These are phyloP conservation scores for Botrytis medusae DNA, from an alignment of 2,329 filamentous ascomycete genomes.

Conservation along the genomic window DNA sequence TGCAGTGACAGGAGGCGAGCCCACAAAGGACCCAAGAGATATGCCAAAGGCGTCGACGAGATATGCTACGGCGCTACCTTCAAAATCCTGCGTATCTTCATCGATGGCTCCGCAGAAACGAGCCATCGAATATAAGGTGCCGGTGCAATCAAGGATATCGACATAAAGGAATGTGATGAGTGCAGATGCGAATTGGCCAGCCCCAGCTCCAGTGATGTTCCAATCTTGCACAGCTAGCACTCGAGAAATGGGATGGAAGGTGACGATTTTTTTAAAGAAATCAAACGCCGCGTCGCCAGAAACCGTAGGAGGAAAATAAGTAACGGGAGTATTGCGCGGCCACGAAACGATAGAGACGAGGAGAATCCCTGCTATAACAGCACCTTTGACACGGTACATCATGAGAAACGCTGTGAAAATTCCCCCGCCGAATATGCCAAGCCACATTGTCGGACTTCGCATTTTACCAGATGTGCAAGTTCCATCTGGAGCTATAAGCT, in stretches of 20 bases:
- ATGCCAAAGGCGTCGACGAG: slow-evolving; percentile 79
- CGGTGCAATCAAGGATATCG: slow-evolving; percentile 84
- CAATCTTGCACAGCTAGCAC: slow-evolving; percentile 73
- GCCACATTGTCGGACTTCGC: slow-evolving; percentile 81
- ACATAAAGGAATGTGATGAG: slow-evolving; percentile 89
- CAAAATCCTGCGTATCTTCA: slow-evolving; percentile 80
- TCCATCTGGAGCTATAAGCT: slow-evolving; percentile 47
- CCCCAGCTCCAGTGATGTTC: slow-evolving; percentile 66
- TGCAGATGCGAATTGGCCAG: slow-evolving; percentile 76
- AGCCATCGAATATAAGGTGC: slow-evolving; percentile 87
- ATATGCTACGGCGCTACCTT: slow-evolving; percentile 80
- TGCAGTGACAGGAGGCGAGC: slow-evolving; percentile 77
- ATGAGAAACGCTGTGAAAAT: slow-evolving; percentile 77
- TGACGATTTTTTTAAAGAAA: slow-evolving; percentile 86
- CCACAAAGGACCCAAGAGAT: slow-evolving; percentile 76
- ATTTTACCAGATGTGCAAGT: slow-evolving; percentile 70
- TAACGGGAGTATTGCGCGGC: slow-evolving; percentile 74
- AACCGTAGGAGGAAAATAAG: slow-evolving; percentile 74
- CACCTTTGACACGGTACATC: slow-evolving; percentile 84
- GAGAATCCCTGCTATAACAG: slow-evolving; percentile 79
- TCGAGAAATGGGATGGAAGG: slow-evolving; percentile 73
- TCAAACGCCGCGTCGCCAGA: slow-evolving; percentile 71
- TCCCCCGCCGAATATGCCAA: slow-evolving; percentile 84
- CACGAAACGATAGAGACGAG: slow-evolving; percentile 87
- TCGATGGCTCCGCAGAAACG: slow-evolving; percentile 79